Conservation (phyloP, 441 rosid genomes). For the Mallotus japonicus region DNA sequence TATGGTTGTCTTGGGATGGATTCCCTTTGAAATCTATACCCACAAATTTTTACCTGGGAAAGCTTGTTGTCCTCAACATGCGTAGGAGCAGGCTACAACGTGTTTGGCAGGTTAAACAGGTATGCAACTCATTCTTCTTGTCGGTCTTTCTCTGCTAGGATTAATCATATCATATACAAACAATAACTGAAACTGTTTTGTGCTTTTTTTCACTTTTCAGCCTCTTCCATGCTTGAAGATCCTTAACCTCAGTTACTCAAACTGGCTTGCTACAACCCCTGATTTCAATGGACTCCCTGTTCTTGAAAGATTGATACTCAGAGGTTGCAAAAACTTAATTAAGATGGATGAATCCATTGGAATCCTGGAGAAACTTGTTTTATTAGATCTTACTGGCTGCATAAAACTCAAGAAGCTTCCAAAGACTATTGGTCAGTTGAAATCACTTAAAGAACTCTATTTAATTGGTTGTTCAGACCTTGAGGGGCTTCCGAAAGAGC, state of each 20-base stretch:
- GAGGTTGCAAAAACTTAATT: not conserved
- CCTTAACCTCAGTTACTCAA: slow-evolving; percentile 1
- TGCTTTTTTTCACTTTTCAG: not conserved
- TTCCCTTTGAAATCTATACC: not conserved
- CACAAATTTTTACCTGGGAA: not conserved
- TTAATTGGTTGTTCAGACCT: slow-evolving; percentile 23
- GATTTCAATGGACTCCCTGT: not conserved
- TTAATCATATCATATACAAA: too few relatives aligned
- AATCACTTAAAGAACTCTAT: slow-evolving; percentile 22
- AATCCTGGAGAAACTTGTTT: not conserved
- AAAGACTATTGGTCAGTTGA: slow-evolving; percentile 20
- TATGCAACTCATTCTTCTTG: not conserved
- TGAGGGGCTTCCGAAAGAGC: not conserved
- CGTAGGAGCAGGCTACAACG: not conserved
- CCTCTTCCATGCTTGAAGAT: not conserved
- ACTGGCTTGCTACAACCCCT: not conserved
- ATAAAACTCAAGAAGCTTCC: not conserved
- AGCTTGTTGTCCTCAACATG: not conserved
- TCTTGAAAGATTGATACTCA: not conserved
- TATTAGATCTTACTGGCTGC: slow-evolving; percentile 1
- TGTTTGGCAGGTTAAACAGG: not conserved
- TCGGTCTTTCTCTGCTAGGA: too few relatives aligned
- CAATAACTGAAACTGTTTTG: not conserved
- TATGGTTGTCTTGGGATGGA: not conserved
- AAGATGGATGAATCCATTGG: slow-evolving; percentile 3